Evolutionary conservation across 257 asterid genomes (phyloP).

Genomic region (Euphrasia confusa): DNA sequence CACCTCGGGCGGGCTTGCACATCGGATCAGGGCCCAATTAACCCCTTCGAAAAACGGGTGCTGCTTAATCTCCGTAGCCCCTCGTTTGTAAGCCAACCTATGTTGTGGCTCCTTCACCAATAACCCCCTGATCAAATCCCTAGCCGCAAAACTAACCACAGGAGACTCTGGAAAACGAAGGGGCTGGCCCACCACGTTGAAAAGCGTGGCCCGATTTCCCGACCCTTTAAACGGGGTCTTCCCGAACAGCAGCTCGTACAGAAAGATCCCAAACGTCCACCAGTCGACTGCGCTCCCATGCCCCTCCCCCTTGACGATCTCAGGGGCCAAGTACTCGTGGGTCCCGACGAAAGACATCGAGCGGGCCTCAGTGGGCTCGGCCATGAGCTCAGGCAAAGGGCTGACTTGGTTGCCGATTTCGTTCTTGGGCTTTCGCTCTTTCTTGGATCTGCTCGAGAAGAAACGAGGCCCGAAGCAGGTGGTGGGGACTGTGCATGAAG

Average conservation of each 20-base stretch:
- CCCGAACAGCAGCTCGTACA: constrained; percentile 58
- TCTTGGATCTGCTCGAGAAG: constrained; percentile 58
- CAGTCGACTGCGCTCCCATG: constrained; percentile 78
- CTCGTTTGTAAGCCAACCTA: constrained; percentile 61
- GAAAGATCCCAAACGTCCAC: constrained; percentile 69
- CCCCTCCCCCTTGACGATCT: constrained; percentile 63
- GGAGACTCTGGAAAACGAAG: constrained; percentile 68
- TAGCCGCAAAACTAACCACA: constrained; percentile 57
- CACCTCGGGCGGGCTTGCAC: constrained; percentile 65
- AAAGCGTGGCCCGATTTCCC: constrained; percentile 58
- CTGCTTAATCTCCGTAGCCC: constrained; percentile 66
- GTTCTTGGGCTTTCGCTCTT: constrained; percentile 50
- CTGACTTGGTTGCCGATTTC: constrained; percentile 59
- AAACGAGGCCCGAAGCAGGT: constrained; percentile 62
- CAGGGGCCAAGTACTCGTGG: constrained; percentile 67
- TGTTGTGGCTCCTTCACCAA: constrained; percentile 66
- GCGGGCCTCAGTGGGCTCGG: constrained; percentile 66
- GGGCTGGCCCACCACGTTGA: constrained; percentile 65
- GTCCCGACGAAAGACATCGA: constrained; percentile 74
- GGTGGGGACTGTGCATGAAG: constrained; percentile 53
- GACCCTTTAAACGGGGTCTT: constrained; percentile 74
- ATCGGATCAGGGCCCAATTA: constrained; percentile 70
- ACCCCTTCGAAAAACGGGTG: constrained; percentile 76
- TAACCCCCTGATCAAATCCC: constrained; percentile 61
- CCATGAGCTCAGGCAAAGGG: constrained; percentile 63